A percentile compares a stretch with the other conserved stretches of the same genome.
These are phyloP conservation scores for Lasiodiplodia gonubiensis DNA, from an alignment of 2,329 filamentous ascomycete genomes.

Conservation along the genomic window DNA sequence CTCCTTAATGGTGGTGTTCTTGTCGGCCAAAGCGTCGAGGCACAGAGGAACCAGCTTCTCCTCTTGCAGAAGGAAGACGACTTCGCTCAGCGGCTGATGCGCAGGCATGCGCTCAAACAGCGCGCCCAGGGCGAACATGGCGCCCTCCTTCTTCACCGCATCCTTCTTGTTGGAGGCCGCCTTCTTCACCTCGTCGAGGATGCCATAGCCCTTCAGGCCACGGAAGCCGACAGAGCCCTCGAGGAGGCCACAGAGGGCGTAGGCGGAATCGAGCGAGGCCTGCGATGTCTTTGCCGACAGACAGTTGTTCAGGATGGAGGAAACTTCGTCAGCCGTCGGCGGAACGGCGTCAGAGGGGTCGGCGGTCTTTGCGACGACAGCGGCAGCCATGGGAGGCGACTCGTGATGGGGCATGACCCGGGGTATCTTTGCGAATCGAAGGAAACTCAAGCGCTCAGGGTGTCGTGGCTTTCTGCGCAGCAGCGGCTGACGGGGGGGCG, in stretches of 20 bases:
- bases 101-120: slow-evolving; percentile 88
- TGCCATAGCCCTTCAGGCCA: slow-evolving; percentile 65
- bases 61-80: slow-evolving; percentile 81
- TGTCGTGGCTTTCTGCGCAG: slow-evolving; percentile 18
- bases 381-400: slow-evolving; percentile 56
- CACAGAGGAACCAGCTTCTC: slow-evolving; percentile 73
- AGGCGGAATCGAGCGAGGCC: slow-evolving; percentile 66
- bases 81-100: slow-evolving; percentile 78
- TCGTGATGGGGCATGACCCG: slow-evolving; percentile 56
- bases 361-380: slow-evolving; percentile 54
- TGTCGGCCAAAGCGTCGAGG: slow-evolving; percentile 87
- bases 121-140: slow-evolving; percentile 93
- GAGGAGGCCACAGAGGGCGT: slow-evolving; percentile 67
- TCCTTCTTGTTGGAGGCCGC: slow-evolving; percentile 94
- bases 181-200: slow-evolving; percentile 71
- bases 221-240: slow-evolving; percentile 69
- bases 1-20: slow-evolving; percentile 85
- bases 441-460: not conserved
- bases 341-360: slow-evolving; percentile 43
- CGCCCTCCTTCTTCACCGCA: slow-evolving; percentile 80
- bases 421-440: slow-evolving; percentile 23
- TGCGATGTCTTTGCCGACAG: slow-evolving; percentile 60
- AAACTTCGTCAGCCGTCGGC: slow-evolving; percentile 55
- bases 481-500: slow-evolving; percentile 17
- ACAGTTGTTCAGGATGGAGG: slow-evolving; percentile 50